Percentiles rank a stretch among this genome's conserved stretches.
phyloP scores from a whole-genome alignment of 495 filamentous ascomycete genomes.

The Penicillium turbatum region DNA sequence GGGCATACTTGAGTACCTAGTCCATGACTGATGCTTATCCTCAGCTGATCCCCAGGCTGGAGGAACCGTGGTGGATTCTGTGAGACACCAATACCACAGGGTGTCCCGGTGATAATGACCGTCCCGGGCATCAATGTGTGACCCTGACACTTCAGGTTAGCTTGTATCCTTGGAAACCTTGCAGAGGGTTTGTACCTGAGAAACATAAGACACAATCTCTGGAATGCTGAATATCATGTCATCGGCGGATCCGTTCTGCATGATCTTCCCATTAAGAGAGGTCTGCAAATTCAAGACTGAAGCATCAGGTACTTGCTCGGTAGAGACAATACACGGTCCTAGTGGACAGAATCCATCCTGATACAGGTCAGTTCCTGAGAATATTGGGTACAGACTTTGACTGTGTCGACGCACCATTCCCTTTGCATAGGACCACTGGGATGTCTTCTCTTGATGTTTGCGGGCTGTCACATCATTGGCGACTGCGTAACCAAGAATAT shows the following conservation, averaged over 20 bases:
- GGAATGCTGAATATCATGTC: conserved; percentile 70
- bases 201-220: conserved; percentile 62
- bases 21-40: conserved; percentile 10
- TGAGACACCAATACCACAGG: conserved; percentile 18
- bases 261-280: conserved; percentile 57
- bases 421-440: conserved; percentile 69
- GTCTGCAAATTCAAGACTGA: conserved; percentile 49
- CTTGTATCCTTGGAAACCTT: background rate
- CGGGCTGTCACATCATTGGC: conserved; percentile 71
- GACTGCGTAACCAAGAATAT: conserved; percentile 64
- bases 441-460: conserved; percentile 64
- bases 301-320: conserved; percentile 7
- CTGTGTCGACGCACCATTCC: conserved; percentile 43
- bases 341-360: conserved; percentile 19
- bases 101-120: conserved; percentile 17
- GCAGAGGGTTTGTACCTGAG: conserved; percentile 37
- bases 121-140: conserved; percentile 12
- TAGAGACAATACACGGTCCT: conserved; percentile 31
- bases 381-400: too few species aligned
- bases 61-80: conserved; percentile 11
- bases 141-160: conserved; percentile 1
- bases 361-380: background rate
- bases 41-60: conserved; percentile 11
- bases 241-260: conserved; percentile 49
- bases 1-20: conserved; percentile 9